Percentiles rank a stretch among this genome's conserved stretches.
phyloP scores from a whole-genome alignment of 2,329 filamentous ascomycete genomes.

The Nemania serpens region DNA sequence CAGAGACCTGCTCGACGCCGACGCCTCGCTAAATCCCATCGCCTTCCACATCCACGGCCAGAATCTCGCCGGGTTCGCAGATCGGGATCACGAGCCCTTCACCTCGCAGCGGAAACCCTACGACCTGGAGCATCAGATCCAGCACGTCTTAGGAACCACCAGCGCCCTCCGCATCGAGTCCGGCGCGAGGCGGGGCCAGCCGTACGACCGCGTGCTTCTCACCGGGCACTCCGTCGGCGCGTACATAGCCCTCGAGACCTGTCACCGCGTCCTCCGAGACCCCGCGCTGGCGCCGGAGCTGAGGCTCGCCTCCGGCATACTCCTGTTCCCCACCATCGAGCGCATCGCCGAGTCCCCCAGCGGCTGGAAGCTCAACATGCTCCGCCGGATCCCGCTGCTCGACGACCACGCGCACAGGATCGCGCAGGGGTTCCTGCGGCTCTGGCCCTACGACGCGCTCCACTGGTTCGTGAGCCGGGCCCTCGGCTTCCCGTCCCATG shows the following conservation, averaged over 20 bases:
- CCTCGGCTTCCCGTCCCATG: slow-evolving; percentile 54
- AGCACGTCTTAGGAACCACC: slow-evolving; percentile 47
- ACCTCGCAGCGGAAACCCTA: slow-evolving; percentile 49
- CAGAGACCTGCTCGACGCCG: slow-evolving; percentile 55
- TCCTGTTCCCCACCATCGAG: slow-evolving; percentile 77
- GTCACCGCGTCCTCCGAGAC: slow-evolving; percentile 58
- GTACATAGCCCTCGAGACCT: slow-evolving; percentile 72
- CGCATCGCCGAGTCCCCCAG: slow-evolving; percentile 68
- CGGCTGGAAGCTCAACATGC: slow-evolving; percentile 56
- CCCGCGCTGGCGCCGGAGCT: slow-evolving; percentile 44
- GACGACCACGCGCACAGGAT: slow-evolving; percentile 48
- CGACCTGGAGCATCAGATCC: slow-evolving; percentile 59
- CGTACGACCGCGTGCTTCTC: slow-evolving; percentile 65
- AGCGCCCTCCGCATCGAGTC: slow-evolving; percentile 39
- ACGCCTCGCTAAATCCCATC: slow-evolving; percentile 33
- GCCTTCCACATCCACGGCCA: slow-evolving; percentile 62
- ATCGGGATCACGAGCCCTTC: slow-evolving; percentile 56
- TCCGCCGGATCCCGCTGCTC: slow-evolving; percentile 50
- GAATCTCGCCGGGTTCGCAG: slow-evolving; percentile 63
- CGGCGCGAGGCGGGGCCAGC: slow-evolving; percentile 40
- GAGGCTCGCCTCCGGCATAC: slow-evolving; percentile 57
- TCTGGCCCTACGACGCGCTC: slow-evolving; percentile 48
- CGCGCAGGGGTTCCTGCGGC: slow-evolving; percentile 47
- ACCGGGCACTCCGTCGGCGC: slow-evolving; percentile 76
- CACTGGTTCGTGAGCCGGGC: slow-evolving; percentile 49